Percentiles rank a stretch among this genome's conserved stretches.
Evolutionary conservation across 1,139 yeast species (phyloP).

Genomic region (Hemisphaericaspora xylofermentans): DNA sequence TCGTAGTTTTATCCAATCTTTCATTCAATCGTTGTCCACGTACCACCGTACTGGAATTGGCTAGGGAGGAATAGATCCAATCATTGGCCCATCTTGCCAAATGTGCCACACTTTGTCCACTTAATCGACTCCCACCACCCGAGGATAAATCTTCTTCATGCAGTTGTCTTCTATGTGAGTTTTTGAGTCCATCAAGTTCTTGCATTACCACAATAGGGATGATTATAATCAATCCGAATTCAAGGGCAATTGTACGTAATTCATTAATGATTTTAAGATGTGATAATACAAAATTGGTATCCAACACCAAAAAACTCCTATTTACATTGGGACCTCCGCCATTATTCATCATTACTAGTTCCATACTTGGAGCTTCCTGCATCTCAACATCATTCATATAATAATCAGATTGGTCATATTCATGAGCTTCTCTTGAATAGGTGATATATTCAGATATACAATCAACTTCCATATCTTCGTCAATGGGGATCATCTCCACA

Average conservation of each 20-base stretch:
- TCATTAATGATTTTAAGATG: conserved; percentile 58
- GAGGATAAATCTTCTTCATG: background rate
- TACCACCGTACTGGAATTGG: conserved; percentile 49
- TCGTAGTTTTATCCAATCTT: conserved; percentile 37
- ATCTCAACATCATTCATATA: conserved; percentile 13
- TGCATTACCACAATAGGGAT: conserved; percentile 69
- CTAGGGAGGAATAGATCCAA: conserved; percentile 71
- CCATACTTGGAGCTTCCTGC: too few species aligned
- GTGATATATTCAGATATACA: conserved; percentile 39
- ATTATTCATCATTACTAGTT: too few species aligned
- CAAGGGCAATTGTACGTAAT: conserved; percentile 37
- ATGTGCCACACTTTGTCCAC: conserved; percentile 46
- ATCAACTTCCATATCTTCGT: conserved; percentile 45
- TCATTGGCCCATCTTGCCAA: conserved; percentile 74
- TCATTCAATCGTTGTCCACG: conserved; percentile 67
- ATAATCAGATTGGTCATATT: conserved; percentile 17
- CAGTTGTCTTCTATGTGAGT: conserved; percentile 21
- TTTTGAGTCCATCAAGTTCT: conserved; percentile 81
- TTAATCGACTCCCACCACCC: conserved; percentile 12
- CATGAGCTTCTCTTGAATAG: conserved; percentile 11
- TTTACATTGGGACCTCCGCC: too few species aligned
- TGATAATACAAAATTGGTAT: conserved; percentile 74
- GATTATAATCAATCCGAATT: conserved; percentile 51
- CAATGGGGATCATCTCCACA: conserved; percentile 52
- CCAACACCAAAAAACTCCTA: conserved; percentile 62